Base-by-base conservation (phyloP, 2,329 filamentous ascomycete species). In the Corinectria fuckeliana region DNA sequence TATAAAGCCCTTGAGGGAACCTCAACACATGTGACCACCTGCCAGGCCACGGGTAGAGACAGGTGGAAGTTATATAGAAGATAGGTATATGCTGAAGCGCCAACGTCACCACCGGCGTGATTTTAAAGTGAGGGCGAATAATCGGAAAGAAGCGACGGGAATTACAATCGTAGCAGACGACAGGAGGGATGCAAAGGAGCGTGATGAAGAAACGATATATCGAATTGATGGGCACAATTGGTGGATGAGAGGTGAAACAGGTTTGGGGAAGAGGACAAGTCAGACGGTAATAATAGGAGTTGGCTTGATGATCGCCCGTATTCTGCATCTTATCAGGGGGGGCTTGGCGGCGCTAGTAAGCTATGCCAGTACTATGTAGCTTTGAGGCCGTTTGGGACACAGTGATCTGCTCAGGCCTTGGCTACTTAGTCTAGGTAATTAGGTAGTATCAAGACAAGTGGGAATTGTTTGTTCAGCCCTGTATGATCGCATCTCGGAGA, bases 251-350 rank as follows among this genome's bases (percentile, higher is more conserved):
- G 23, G 54, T 66, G 58, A 68, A 66, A 68, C 65, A 68, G 60
- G 58, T 44, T 30, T n/a, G 53, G 30, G 53, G 38, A 57, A 69
- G 65, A 69, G 67, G 65, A 69, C 67, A 69, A 60, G 61, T 67
- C 65, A 69, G 65, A 60, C 56, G 32, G 39, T 34, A 60, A 36
- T 44, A 44, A 42, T 63, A 66, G 56, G 62, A 68, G 66, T 64
- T 58, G 61, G 59, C 42, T 41, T 42, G 58, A 45, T 48, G 50
- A 55, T 49, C 50, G 59, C 62, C 52, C 56, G 62, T 64, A 59
- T 64, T 69, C 67, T 63, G 63, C 48, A 47, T 62, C 53, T 53
- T 51, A 61, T 57, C 67, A 69, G 62, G 66, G 67, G 67, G 28
- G 11, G 11, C 25, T 61, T 54, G 39, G 26, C 42, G 56, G 67